These are phyloP conservation scores for Sordariomycetes sp. DNA, from an alignment of 2,329 filamentous ascomycete genomes.

Conservation along the genomic window DNA sequence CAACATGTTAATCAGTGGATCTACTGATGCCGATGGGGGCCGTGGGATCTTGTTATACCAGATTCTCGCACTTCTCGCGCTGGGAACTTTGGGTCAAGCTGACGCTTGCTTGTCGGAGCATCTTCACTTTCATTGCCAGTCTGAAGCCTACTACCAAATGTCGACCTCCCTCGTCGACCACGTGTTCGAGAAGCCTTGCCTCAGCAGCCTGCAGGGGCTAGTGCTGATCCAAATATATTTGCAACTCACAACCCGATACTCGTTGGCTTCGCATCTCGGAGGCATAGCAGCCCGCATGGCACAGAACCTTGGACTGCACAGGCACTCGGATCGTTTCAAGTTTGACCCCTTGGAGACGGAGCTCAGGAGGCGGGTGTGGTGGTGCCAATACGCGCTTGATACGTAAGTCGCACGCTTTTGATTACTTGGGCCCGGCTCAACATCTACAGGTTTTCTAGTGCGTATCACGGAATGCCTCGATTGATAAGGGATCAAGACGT, in stretches of 20 bases:
- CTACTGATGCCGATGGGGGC: background rate
- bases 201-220: slow-evolving; percentile 12
- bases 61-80: slow-evolving; percentile 9
- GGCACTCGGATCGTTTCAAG: slow-evolving; percentile 15
- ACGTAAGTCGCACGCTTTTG: slow-evolving; percentile 6
- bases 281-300: slow-evolving; percentile 14
- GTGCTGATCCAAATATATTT: slow-evolving; percentile 14
- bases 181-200: slow-evolving; percentile 8
- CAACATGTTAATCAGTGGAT: slow-evolving; percentile 1
- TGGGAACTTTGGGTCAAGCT: slow-evolving; percentile 9
- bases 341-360: slow-evolving; percentile 16
- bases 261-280: slow-evolving; percentile 11
- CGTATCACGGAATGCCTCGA: slow-evolving; percentile 15
- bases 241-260: slow-evolving; percentile 11
- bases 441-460: slow-evolving; percentile 13
- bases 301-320: slow-evolving; percentile 13
- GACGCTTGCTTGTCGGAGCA: slow-evolving; percentile 7
- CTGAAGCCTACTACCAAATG: slow-evolving; percentile 11
- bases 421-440: too few species aligned
- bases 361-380: slow-evolving; percentile 13
- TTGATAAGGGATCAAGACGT: slow-evolving; percentile 16
- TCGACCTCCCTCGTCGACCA: slow-evolving; percentile 7
- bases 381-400: slow-evolving; percentile 16
- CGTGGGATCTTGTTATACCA: slow-evolving; percentile 8
- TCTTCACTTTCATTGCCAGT: slow-evolving; percentile 11